Evolutionary conservation across 2,329 filamentous ascomycete genomes (phyloP), one percentile per base, ranked within the genome.

Genomic region (Penicillium sp.): DNA sequence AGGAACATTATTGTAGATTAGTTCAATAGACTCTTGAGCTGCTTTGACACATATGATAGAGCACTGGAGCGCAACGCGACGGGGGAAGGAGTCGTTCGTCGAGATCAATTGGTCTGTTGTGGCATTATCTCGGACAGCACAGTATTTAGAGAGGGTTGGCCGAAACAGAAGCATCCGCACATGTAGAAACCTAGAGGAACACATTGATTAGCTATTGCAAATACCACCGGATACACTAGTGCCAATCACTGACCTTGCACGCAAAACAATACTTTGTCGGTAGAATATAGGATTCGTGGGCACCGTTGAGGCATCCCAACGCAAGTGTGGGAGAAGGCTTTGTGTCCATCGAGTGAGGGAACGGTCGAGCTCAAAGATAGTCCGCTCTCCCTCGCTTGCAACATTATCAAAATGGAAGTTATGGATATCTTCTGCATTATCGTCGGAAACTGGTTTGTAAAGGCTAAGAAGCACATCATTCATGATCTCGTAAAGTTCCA

Each of bases 401-500:
- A 58, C 56, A 22, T 62, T 63, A 45, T 61, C 63, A 43, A 70
- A 71, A 40, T 65, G 69, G 4, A 68, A 67, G 26, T 68, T 62
- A 44, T 71, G 66, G 0, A 64, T 61, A 20, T 71, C 66, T 20
- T 69, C 64, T 0, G 56, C 50, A 6, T 49, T 61, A 3, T 69
- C 68, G 8, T 71, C 69, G 0, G 61, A 53, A 3, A 59, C 40
- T 5, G 67, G 62, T 18, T 65, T 69, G 42, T 72, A 71, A 2
- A 71, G 40, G 37, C 63, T 70, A 7, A 72, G 56, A 2, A 73
- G 57, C 2, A 73, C 66, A 32, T 74, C 67, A 44, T 73, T 69
- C 53, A 74, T 53, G 11, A 74, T 73, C 31, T 73, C 68, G 53
- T 72, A 74, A 3, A 74, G 56, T 39, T 72, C 69, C 10, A 73